Conservation (phyloP, 1,284 basidiomycete genomes). For the Caloboletus firmus region DNA sequence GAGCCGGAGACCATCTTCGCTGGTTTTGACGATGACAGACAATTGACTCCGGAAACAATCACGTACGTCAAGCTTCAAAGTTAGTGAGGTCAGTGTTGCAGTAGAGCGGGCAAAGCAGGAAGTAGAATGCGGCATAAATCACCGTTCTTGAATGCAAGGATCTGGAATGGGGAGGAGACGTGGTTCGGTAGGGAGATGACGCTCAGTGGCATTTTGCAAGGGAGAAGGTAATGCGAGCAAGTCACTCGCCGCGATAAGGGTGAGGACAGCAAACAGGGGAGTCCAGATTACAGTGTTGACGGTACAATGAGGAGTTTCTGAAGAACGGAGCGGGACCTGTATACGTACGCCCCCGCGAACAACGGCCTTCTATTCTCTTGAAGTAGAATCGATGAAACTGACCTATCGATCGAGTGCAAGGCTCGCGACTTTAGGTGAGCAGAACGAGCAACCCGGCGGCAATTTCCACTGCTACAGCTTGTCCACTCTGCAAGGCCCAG, state of each 20-base stretch:
- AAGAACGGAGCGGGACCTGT: neutral
- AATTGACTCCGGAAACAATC: neutral
- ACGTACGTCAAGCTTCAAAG: conserved; percentile 8
- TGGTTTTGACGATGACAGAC: no score
- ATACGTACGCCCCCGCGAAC: neutral
- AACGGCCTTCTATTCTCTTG: neutral
- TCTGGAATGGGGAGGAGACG: neutral
- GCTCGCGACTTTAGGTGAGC: neutral
- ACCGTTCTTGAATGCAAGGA: neutral
- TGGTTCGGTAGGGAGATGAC: neutral
- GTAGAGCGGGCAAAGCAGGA: conserved; percentile 8
- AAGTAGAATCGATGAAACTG: neutral
- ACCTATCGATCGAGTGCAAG: neutral
- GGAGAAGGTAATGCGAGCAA: neutral
- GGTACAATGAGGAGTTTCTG: conserved; percentile 9
- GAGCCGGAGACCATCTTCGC: no score
- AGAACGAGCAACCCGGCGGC: neutral
- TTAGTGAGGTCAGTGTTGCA: conserved; percentile 11
- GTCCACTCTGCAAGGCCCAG: no score
- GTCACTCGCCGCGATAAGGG: conserved; percentile 5
- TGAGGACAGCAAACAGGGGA: neutral
- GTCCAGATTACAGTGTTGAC: neutral
- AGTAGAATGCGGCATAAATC: neutral
- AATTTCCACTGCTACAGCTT: no score
- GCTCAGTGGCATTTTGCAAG: neutral